Conservation (phyloP, 2,329 filamentous ascomycete genomes). For the Shiraia bambusicola region DNA sequence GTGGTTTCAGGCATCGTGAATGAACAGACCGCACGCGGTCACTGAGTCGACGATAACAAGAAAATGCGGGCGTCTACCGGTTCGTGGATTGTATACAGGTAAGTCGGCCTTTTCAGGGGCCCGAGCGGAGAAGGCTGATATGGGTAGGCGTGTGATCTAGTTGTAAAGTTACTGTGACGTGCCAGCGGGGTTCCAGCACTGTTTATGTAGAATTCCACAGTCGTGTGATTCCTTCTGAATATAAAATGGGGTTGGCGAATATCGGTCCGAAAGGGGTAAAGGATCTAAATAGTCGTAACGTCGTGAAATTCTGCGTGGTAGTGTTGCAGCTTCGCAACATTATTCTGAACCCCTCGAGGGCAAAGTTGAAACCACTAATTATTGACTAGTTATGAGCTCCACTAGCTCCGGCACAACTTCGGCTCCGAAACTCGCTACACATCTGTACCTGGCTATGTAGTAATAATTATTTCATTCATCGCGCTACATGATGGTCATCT, state of each 20-base stretch:
- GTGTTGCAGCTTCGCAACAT: slow-evolving; percentile 10
- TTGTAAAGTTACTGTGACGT: slow-evolving; percentile 9
- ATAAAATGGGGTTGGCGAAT: slow-evolving; percentile 2
- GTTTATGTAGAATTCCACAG: slow-evolving; percentile 1
- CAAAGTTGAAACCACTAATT: slow-evolving; percentile 19
- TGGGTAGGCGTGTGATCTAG: slow-evolving; percentile 15
- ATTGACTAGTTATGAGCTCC: too few species aligned
- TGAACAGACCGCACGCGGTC: slow-evolving; percentile 4
- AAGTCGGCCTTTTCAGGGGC: not conserved
- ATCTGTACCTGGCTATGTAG: too few species aligned
- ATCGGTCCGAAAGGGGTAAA: slow-evolving; percentile 14
- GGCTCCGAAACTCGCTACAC: slow-evolving; percentile 7
- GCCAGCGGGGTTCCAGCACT: slow-evolving; percentile 2
- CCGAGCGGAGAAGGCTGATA: slow-evolving; percentile 13
- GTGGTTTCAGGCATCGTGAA: slow-evolving; percentile 45
- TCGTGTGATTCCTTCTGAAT: not conserved
- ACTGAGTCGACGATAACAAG: not conserved
- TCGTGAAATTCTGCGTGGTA: slow-evolving; percentile 23
- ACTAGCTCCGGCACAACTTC: slow-evolving; percentile 17
- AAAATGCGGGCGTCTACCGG: not conserved
- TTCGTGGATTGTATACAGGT: not conserved
- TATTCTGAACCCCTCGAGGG: slow-evolving; percentile 11
- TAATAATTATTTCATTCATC: too few species aligned
- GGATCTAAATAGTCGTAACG: slow-evolving; percentile 36
- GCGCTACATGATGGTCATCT: too few species aligned